Conservation (phyloP, 192 early-diverging fungal species). For the Glomus cerebriforme region DNA sequence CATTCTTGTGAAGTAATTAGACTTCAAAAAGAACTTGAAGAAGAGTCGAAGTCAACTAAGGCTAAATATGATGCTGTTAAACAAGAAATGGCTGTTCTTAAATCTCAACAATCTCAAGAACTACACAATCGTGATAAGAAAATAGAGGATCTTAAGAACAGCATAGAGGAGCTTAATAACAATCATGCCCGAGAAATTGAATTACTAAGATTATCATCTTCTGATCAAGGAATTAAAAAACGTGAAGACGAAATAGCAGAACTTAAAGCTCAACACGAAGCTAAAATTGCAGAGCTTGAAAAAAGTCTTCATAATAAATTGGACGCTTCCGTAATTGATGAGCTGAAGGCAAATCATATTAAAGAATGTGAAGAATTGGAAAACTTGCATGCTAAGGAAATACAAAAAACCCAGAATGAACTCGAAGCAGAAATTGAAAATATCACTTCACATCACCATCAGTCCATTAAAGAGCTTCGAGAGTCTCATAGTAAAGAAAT, state of each 20-base stretch:
- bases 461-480: not conserved
- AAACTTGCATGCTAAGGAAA: not conserved
- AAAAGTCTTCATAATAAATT: too few species aligned
- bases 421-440: constrained; percentile 1
- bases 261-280: not conserved
- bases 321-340: not conserved
- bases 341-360: not conserved
- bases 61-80: not conserved
- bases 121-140: not conserved
- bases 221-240: not conserved
- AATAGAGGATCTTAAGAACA: constrained; percentile 1
- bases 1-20: not conserved
- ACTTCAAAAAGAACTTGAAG: not conserved
- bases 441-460: not conserved
- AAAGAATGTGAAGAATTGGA: not conserved
- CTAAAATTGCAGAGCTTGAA: not conserved
- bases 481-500: constrained; percentile 13
- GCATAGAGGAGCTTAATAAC: constrained; percentile 10
- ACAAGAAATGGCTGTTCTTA: constrained; percentile 14
- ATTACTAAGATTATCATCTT: not conserved
- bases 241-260: not conserved
- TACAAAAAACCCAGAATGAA: not conserved
- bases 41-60: constrained; percentile 9
- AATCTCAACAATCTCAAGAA: constrained; percentile 21
- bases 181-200: constrained; percentile 19